Percentiles rank a stretch among this genome's conserved stretches.
Conservation (phyloP, 257 asterid genomes). For the Coffea canephora region DNA sequence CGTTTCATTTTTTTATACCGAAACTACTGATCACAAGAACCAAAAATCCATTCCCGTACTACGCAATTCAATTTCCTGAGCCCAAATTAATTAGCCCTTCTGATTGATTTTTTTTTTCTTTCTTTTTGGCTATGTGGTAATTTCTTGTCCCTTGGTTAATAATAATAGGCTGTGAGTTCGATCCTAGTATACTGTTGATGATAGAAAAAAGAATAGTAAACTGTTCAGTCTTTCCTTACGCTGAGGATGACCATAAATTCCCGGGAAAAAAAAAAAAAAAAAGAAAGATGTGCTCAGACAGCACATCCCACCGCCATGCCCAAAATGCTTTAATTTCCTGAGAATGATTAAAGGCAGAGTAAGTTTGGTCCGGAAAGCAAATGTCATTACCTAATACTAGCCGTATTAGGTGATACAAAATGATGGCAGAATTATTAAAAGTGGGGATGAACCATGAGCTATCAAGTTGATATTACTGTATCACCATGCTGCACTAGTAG, state of each 20-base stretch:
- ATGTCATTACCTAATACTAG: not conserved
- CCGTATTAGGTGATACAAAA: not conserved
- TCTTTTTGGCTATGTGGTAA: too few species aligned
- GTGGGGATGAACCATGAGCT: too few species aligned
- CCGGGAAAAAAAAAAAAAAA: not conserved
- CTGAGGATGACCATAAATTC: not conserved
- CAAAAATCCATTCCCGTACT: too few species aligned
- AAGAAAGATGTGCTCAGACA: not conserved
- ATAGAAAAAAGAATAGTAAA: not conserved
- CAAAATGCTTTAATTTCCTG: not conserved
- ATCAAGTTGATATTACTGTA: not conserved
- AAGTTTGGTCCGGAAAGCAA: not conserved
- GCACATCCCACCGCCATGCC: not conserved
- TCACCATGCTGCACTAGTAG: too few species aligned
- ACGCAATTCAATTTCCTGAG: too few species aligned
- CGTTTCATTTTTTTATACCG: too few species aligned
- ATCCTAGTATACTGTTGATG: not conserved
- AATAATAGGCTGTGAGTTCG: not conserved
- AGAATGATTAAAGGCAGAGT: not conserved
- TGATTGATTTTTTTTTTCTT: too few species aligned
- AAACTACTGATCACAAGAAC: too few species aligned
- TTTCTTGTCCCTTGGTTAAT: too few species aligned
- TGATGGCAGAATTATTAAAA: not conserved
- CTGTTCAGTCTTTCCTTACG: not conserved
- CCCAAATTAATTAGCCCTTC: too few species aligned